phyloP scores from a whole-genome alignment of 148 eudicot genomes.

The Arctostaphylos glauca region DNA sequence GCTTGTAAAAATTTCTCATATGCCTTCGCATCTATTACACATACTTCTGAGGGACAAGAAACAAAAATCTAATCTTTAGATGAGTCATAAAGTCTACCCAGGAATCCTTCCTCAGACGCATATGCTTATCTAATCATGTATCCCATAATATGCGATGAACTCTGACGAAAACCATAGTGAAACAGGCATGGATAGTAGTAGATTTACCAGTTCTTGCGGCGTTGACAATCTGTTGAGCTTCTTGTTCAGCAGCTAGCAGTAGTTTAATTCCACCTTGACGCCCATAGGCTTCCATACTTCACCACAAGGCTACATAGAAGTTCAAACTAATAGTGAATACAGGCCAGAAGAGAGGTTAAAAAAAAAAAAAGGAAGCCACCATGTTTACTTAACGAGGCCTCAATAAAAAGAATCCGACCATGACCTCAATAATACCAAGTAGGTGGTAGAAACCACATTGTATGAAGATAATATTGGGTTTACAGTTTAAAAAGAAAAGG shows the following conservation, averaged over 20 bases:
- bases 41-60: background rate
- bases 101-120: background rate
- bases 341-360: background rate
- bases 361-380: background rate
- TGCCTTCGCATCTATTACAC: background rate
- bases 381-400: background rate
- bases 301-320: slow-evolving; percentile 5
- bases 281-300: slow-evolving; percentile 13
- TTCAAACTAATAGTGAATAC: background rate
- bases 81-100: background rate
- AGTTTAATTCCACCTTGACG: slow-evolving; percentile 17
- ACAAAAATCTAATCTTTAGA: background rate
- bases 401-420: background rate
- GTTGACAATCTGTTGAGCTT: slow-evolving; percentile 23
- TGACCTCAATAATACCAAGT: background rate
- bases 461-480: background rate
- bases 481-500: background rate
- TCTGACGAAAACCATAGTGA: background rate
- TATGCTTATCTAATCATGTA: slow-evolving; percentile 2
- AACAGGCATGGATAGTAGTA: background rate
- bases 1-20: background rate
- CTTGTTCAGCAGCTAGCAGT: slow-evolving; percentile 22
- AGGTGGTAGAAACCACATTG: background rate
- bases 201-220: slow-evolving; percentile 20
- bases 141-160: background rate